A percentile compares a stretch with the other conserved stretches of the same genome.
Conservation (phyloP, 768 basidiomycete genomes). For the Coprinellus aureogranulatus region DNA sequence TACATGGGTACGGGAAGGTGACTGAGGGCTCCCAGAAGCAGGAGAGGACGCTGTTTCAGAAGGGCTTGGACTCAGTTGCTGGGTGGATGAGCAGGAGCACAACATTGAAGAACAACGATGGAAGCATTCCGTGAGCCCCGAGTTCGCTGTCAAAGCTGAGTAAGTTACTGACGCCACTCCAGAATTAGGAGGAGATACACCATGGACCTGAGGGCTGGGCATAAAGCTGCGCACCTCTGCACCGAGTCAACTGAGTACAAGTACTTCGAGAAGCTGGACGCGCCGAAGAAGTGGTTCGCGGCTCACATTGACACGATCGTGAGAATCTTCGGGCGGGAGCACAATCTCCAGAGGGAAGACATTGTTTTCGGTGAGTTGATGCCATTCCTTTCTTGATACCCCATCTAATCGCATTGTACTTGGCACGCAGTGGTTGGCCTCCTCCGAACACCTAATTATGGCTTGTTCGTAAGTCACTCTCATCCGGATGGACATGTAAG, state of each 20-base stretch:
- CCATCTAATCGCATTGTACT: not conserved
- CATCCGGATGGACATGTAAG: conserved; percentile 46
- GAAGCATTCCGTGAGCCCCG: conserved; percentile 37
- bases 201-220: conserved; percentile 60
- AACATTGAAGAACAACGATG: conserved; percentile 21
- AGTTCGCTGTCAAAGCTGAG: not conserved
- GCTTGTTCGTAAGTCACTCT: conserved; percentile 69
- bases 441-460: conserved; percentile 69
- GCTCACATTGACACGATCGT: conserved; percentile 65
- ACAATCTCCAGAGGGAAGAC: conserved; percentile 57
- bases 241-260: conserved; percentile 69
- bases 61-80: conserved; percentile 48
- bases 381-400: not conserved
- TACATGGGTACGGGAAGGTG: conserved; percentile 65
- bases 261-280: conserved; percentile 60
- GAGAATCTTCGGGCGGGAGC: conserved; percentile 46
- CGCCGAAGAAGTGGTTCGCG: conserved; percentile 73
- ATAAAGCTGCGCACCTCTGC: conserved; percentile 64
- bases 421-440: conserved; percentile 57
- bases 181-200: conserved; percentile 53
- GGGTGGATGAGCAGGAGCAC: conserved; percentile 37
- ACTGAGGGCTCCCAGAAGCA: conserved; percentile 46
- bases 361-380: conserved; percentile 46
- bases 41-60: conserved; percentile 53
- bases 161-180: conserved; percentile 22